These are phyloP conservation scores for Schizosaccharomyces cryophilus DNA, from an alignment of 805 yeast genomes.

Conservation along the genomic window DNA sequence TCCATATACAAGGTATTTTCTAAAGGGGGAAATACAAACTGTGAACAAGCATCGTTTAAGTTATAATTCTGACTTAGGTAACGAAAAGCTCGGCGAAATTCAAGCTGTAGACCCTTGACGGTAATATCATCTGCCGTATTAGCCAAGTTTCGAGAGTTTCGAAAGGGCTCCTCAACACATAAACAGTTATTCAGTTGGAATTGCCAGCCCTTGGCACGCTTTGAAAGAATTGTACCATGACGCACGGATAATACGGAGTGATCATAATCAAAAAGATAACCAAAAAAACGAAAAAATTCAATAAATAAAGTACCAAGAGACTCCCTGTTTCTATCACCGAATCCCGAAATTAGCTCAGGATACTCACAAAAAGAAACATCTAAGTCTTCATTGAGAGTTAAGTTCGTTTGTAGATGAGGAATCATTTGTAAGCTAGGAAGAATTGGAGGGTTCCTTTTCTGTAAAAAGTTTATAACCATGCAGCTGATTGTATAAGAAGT, in stretches of 20 bases:
- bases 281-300: slow-evolving; percentile 10
- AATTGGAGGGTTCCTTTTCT: slow-evolving; percentile 8
- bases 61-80: neutral
- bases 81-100: slow-evolving; percentile 10
- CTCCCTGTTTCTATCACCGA: slow-evolving; percentile 8
- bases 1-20: neutral
- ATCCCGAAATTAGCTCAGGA: slow-evolving; percentile 4
- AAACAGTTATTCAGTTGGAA: slow-evolving; percentile 9
- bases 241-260: slow-evolving; percentile 9
- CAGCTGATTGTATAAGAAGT: slow-evolving; percentile 12
- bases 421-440: slow-evolving; percentile 10
- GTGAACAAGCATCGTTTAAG: slow-evolving; percentile 2
- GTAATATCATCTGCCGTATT: slow-evolving; percentile 12
- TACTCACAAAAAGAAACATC: slow-evolving; percentile 10
- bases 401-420: slow-evolving; percentile 3
- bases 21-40: neutral
- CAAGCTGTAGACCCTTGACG: slow-evolving; percentile 10
- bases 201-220: slow-evolving; percentile 10
- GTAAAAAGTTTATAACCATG: slow-evolving; percentile 10
- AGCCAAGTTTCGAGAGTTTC: slow-evolving; percentile 9
- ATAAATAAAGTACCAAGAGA: slow-evolving; percentile 9
- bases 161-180: slow-evolving; percentile 11
- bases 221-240: slow-evolving; percentile 9
- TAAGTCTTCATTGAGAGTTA: slow-evolving; percentile 6
- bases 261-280: slow-evolving; percentile 9